phyloP scores from a whole-genome alignment of 441 rosid species.

The Populus hybrid region DNA sequence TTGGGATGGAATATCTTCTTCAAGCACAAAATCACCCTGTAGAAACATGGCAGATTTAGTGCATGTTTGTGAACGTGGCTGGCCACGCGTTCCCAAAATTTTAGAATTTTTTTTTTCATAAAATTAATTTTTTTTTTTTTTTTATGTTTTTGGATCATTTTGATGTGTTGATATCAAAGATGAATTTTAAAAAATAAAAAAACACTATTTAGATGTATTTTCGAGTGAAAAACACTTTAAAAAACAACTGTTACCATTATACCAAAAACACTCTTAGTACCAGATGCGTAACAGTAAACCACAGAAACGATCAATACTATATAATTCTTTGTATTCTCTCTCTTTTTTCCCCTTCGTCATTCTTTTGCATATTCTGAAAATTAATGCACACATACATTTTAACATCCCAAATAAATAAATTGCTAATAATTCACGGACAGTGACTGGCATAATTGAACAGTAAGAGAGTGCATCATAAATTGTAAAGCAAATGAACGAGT shows the following conservation, averaged over 20 bases:
- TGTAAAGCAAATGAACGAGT: background rate
- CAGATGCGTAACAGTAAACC: background rate
- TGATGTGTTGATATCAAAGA: too few relatives aligned
- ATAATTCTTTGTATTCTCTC: background rate
- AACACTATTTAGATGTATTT: too few relatives aligned
- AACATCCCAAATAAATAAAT: background rate
- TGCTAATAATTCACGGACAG: background rate
- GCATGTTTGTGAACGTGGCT: too few relatives aligned
- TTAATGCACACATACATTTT: background rate
- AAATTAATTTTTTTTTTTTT: too few relatives aligned
- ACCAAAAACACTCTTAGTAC: background rate
- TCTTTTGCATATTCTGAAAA: background rate
- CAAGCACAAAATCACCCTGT: conserved; percentile 30
- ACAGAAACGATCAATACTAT: background rate
- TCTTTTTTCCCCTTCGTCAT: background rate
- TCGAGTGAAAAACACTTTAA: too few relatives aligned
- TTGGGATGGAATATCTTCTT: conserved; percentile 25
- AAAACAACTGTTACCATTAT: too few relatives aligned
- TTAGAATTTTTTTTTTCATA: too few relatives aligned
- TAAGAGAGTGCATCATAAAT: background rate
- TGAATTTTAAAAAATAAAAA: too few relatives aligned
- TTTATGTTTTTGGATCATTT: too few relatives aligned
- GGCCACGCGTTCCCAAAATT: too few relatives aligned
- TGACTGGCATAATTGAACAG: background rate
- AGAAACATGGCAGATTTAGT: conserved; percentile 8